Evolutionary conservation across 2,329 filamentous ascomycete genomes (phyloP).

Genomic region (Fusarium luffae): DNA sequence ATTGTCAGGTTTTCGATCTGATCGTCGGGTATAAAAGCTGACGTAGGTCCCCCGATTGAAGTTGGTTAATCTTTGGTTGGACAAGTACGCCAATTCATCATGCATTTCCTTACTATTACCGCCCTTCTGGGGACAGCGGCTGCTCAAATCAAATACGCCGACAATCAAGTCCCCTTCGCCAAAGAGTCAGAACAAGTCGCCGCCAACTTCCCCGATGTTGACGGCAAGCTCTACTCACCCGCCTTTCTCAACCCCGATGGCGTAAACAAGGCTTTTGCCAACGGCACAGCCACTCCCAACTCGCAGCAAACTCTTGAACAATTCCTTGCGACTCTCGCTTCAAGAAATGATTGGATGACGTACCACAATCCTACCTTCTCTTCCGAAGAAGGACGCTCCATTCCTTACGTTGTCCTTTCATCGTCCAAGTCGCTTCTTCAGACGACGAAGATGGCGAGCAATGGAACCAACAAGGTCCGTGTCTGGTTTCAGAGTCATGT

Average conservation of each 20-base stretch:
- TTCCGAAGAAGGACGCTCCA: slow-evolving; percentile 26
- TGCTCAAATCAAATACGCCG: slow-evolving; percentile 18
- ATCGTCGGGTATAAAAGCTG: neutral
- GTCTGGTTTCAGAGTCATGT: slow-evolving; percentile 49
- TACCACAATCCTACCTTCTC: slow-evolving; percentile 26
- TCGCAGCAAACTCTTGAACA: slow-evolving; percentile 14
- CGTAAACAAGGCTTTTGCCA: slow-evolving; percentile 4
- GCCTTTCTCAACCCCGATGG: slow-evolving; percentile 15
- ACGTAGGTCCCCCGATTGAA: no score
- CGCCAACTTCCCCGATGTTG: slow-evolving; percentile 25
- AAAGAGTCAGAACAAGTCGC: slow-evolving; percentile 10
- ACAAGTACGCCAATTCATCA: neutral
- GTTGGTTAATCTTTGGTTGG: no score
- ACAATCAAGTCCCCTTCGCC: slow-evolving; percentile 9
- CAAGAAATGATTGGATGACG: slow-evolving; percentile 30
- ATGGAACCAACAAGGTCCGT: slow-evolving; percentile 41
- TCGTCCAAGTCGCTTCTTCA: neutral
- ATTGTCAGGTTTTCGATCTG: neutral
- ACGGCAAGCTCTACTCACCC: slow-evolving; percentile 25
- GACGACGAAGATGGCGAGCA: neutral
- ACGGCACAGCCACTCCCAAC: slow-evolving; percentile 27
- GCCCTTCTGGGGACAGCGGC: neutral
- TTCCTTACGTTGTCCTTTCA: slow-evolving; percentile 31
- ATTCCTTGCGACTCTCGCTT: slow-evolving; percentile 5
- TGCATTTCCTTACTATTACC: neutral